phyloP scores from a whole-genome alignment of 345 rosid species.

The Rhodamnia rubescens region DNA sequence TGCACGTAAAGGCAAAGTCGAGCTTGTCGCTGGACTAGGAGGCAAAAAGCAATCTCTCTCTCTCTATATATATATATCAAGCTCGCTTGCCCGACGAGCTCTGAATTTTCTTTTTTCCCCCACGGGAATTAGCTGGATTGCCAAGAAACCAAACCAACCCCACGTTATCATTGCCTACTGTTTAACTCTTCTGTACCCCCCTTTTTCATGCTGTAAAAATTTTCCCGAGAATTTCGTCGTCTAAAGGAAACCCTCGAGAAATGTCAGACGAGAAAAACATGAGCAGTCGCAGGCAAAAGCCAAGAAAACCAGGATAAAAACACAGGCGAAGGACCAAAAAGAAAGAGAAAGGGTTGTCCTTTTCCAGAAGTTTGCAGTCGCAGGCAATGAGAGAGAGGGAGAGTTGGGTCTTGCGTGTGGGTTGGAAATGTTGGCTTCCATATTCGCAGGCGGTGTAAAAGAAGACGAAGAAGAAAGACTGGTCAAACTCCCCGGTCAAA shows the following conservation, averaged over 20 bases:
- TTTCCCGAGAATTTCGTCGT: neutral
- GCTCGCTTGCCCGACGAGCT: constrained; percentile 39
- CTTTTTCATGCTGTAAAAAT: neutral
- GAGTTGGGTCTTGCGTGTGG: neutral
- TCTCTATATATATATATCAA: too few species aligned
- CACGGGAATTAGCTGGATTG: neutral
- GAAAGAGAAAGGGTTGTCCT: neutral
- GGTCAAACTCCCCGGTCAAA: neutral
- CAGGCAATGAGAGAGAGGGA: neutral
- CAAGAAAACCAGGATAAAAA: neutral
- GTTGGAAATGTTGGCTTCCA: neutral
- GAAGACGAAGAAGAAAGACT: neutral
- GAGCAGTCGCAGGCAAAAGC: neutral
- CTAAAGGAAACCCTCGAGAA: neutral
- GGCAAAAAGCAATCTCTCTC: constrained; percentile 28
- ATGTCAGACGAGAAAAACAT: neutral
- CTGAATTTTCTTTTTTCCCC: neutral
- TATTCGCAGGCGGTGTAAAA: neutral
- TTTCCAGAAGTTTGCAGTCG: neutral
- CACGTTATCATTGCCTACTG: neutral
- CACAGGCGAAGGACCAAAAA: neutral
- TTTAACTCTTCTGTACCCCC: neutral
- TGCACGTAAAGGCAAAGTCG: constrained; percentile 35
- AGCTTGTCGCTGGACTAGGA: constrained; percentile 26
- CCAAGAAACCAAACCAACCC: neutral